Evolutionary conservation across 345 rosid genomes (phyloP).

Genomic region (rapeseed (Brassica napus)): DNA sequence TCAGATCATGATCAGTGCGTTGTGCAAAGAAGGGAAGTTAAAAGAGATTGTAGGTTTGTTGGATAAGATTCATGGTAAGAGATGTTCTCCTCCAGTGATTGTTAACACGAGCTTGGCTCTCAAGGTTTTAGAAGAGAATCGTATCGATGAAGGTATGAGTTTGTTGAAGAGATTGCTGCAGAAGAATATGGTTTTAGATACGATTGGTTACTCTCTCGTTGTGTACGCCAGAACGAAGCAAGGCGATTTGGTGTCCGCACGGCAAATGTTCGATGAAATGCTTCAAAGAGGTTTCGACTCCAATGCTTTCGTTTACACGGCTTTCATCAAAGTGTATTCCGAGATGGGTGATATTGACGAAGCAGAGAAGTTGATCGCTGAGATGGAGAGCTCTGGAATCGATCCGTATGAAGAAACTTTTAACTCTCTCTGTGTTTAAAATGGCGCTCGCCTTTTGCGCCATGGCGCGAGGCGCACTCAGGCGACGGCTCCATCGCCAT

Average conservation of each 20-base stretch:
- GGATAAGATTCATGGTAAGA: conserved; percentile 66
- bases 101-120: conserved; percentile 59
- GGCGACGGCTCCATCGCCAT: too few relatives aligned
- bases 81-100: conserved; percentile 64
- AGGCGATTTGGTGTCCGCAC: conserved; percentile 53
- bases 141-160: conserved; percentile 48
- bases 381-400: conserved; percentile 55
- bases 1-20: conserved; percentile 51
- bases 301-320: conserved; percentile 60
- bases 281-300: conserved; percentile 60
- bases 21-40: conserved; percentile 78
- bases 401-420: conserved; percentile 63
- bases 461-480: too few relatives aligned
- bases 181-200: conserved; percentile 68
- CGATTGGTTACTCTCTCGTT: conserved; percentile 65
- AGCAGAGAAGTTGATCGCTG: conserved; percentile 50
- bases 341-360: conserved; percentile 46
- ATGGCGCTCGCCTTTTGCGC: too few relatives aligned
- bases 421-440: conserved; percentile 44
- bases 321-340: conserved; percentile 53
- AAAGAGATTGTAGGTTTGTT: conserved; percentile 50
- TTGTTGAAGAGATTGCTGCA: conserved; percentile 70
- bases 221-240: conserved; percentile 48
- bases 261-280: conserved; percentile 65
- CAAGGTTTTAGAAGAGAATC: conserved; percentile 55